A percentile compares a stretch with the other conserved stretches of the same genome.
Evolutionary conservation across 2,329 filamentous ascomycete species (phyloP).

Genomic region (Trichoderma atroviride): DNA sequence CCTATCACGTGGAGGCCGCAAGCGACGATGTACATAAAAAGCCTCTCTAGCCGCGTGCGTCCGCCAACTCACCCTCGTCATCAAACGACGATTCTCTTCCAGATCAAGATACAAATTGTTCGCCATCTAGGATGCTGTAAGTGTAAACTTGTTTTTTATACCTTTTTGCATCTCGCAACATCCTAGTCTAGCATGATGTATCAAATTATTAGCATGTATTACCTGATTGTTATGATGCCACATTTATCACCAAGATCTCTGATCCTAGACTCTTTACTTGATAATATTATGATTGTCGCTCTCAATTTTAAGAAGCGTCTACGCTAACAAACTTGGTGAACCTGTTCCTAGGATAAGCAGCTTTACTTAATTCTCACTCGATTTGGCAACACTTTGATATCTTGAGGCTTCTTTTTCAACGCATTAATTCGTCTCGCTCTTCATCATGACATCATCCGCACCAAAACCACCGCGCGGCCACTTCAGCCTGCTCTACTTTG

Average conservation of each 20-base stretch:
- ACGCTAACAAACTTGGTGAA: constrained; percentile 14
- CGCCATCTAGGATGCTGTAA: constrained; percentile 14
- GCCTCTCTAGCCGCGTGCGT: not conserved
- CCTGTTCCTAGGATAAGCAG: not conserved
- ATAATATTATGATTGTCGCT: not conserved
- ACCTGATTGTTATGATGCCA: constrained; percentile 59
- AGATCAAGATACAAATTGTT: constrained; percentile 22
- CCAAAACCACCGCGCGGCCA: constrained; percentile 60
- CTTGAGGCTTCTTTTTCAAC: not conserved
- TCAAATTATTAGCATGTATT: constrained; percentile 60
- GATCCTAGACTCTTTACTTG: constrained; percentile 44
- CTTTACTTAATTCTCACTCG: not conserved
- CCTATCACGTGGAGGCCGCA: constrained; percentile 25
- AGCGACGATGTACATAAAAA: constrained; percentile 4
- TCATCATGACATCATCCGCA: constrained; percentile 40
- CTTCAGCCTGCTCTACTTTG: constrained; percentile 83
- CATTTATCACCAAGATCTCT: constrained; percentile 73
- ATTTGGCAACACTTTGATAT: not conserved
- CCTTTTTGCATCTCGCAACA: constrained; percentile 3
- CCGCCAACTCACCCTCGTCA: not conserved
- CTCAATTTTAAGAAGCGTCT: not conserved
- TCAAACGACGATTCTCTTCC: constrained; percentile 18
- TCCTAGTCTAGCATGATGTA: constrained; percentile 52
- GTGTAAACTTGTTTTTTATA: constrained; percentile 1
- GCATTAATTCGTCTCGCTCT: not conserved